Conservation (phyloP, 257 asterid genomes). For the Paraleonurus japonicus region DNA sequence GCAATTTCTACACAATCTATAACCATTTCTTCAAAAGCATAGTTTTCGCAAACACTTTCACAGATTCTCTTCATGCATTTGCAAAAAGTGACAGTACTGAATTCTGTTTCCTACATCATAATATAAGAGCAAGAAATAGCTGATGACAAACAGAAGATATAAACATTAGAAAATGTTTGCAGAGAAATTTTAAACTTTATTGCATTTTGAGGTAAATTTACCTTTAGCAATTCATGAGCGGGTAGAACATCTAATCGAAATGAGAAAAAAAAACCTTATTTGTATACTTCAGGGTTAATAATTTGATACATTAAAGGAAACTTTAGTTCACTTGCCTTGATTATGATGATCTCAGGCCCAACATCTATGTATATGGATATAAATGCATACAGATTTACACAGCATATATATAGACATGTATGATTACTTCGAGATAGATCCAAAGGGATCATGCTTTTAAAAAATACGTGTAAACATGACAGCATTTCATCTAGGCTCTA, state of each 20-base stretch:
- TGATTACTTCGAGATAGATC: no score
- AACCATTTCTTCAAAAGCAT: not conserved
- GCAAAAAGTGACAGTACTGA: not conserved
- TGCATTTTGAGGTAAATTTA: conserved; percentile 11
- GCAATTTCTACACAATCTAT: not conserved
- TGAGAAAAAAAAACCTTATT: not conserved
- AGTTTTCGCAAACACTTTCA: not conserved
- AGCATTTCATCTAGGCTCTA: not conserved
- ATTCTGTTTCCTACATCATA: not conserved
- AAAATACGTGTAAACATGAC: no score
- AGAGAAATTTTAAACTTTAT: not conserved
- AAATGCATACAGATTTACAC: not conserved
- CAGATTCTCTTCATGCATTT: conserved; percentile 12
- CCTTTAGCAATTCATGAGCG: conserved; percentile 12
- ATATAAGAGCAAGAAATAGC: conserved; percentile 19
- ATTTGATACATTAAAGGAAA: conserved; percentile 9
- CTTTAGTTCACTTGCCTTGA: conserved; percentile 11
- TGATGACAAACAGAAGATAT: conserved; percentile 10
- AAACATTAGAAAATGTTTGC: not conserved
- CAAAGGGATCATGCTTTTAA: no score
- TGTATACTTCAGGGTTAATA: not conserved
- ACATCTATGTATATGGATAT: not conserved
- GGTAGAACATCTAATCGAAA: not conserved
- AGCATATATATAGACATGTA: not conserved
- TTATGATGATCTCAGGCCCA: conserved; percentile 10